phyloP scores from a whole-genome alignment of 139 green algal species.

The Chlamydomonas incerta region DNA sequence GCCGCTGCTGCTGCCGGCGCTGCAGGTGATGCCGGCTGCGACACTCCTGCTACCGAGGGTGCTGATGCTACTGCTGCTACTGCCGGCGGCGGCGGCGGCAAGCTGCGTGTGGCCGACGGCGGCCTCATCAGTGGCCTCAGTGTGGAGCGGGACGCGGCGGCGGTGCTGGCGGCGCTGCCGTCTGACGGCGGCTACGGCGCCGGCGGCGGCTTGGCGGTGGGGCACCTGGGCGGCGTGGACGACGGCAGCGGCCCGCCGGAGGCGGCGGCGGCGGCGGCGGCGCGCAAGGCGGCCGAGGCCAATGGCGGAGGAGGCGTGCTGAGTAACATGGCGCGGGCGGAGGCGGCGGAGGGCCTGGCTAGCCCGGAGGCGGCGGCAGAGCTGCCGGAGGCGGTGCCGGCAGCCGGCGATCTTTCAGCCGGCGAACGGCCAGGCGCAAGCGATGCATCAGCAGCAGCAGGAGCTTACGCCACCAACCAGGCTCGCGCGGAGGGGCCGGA shows the following conservation, averaged over 20 bases:
- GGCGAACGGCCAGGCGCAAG: too few species aligned
- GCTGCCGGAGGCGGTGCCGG: background rate
- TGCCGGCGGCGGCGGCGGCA: background rate
- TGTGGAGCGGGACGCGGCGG: background rate
- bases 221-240: background rate
- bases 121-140: constrained; percentile 18
- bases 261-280: background rate
- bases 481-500: constrained; percentile 9
- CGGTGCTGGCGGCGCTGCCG: constrained; percentile 11
- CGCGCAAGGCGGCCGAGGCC: background rate
- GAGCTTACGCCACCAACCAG: too few species aligned
- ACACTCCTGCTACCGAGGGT: too few species aligned
- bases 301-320: background rate
- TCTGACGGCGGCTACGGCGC: background rate
- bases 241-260: background rate
- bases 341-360: constrained; percentile 16
- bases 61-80: too few species aligned
- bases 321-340: constrained; percentile 2
- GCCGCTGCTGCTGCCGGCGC: background rate
- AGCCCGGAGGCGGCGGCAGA: background rate
- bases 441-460: too few species aligned
- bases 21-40: too few species aligned
- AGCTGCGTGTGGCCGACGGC: background rate
- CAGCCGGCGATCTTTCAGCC: too few species aligned
- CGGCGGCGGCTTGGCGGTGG: constrained; percentile 1